phyloP scores from a whole-genome alignment of 345 rosid genomes.

The Alliaria petiolata region DNA sequence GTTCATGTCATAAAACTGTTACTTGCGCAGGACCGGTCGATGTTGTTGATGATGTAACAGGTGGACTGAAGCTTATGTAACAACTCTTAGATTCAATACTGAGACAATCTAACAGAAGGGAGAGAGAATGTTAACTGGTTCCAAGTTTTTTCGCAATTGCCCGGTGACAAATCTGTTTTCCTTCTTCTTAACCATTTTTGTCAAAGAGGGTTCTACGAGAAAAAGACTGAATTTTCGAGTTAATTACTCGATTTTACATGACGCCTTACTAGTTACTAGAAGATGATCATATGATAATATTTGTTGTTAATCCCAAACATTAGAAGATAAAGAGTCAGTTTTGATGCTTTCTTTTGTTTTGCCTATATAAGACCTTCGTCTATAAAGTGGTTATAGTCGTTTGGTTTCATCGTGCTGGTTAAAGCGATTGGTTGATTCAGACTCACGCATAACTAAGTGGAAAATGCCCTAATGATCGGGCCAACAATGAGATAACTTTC shows the following conservation, averaged over 20 bases:
- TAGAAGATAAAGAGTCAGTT: background rate
- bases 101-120: background rate
- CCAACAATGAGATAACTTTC: constrained; percentile 1
- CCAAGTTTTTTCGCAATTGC: background rate
- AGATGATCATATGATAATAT: too few relatives aligned
- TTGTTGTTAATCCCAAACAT: background rate
- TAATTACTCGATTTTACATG: background rate
- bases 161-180: background rate
- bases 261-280: too few relatives aligned
- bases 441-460: background rate
- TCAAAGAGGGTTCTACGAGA: background rate
- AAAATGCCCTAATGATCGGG: background rate
- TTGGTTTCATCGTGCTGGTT: background rate
- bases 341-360: background rate
- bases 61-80: constrained; percentile 86
- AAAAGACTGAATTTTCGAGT: background rate
- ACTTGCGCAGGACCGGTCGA: constrained; percentile 75
- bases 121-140: background rate
- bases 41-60: constrained; percentile 86
- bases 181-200: background rate
- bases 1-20: background rate
- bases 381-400: too few relatives aligned
- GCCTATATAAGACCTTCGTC: background rate
- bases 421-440: background rate
- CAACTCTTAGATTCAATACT: background rate